Evolutionary conservation across 192 early-diverging fungal genomes (phyloP), one percentile per base, ranked within the genome.

Genomic region (Entrophospora sp.): DNA sequence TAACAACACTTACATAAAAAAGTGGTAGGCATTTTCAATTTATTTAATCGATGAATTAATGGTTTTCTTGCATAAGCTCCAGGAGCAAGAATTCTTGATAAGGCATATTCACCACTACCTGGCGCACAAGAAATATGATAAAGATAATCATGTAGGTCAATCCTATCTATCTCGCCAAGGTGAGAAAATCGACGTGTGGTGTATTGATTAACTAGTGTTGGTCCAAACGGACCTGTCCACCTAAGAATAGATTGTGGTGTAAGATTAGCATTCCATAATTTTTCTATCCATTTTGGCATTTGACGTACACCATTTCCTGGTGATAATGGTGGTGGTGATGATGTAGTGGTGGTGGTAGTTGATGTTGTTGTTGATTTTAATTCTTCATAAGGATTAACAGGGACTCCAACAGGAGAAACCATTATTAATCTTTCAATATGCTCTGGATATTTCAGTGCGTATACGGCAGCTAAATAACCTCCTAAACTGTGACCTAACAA

Each of bases 341-440:
- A n/a, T n/a, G n/a, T n/a, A n/a, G n/a, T n/a, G n/a, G n/a, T n/a
- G n/a, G n/a, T n/a, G n/a, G n/a, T n/a, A n/a, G n/a, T n/a, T n/a
- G n/a, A n/a, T n/a, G n/a, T n/a, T n/a, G n/a, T n/a, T n/a, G n/a
- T n/a, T n/a, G n/a, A n/a, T n/a, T n/a, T n/a, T n/a, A n/a, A n/a
- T n/a, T 72, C 64, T 35, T 80, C 56, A 37, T 71, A 66, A 42
- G 84, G 80, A 45, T 78, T 79, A 48, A 73, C 83, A 2, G 89
- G 85, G 7, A 92, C 60, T 61, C 90, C 90, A 48, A 84, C 78
- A 71, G 65, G 31, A 32, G 45, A 68, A 12, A 55, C 82, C 18
- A 98, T 80, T 35, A 96, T 85, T 36, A 98, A 79, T 60, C 89
- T 89, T 63, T 90, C 87, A 30, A 98, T 91, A 6, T 81, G 82